Evolutionary conservation across 805 yeast genomes (phyloP).

Genomic region (Yamadazyma akitaensis): DNA sequence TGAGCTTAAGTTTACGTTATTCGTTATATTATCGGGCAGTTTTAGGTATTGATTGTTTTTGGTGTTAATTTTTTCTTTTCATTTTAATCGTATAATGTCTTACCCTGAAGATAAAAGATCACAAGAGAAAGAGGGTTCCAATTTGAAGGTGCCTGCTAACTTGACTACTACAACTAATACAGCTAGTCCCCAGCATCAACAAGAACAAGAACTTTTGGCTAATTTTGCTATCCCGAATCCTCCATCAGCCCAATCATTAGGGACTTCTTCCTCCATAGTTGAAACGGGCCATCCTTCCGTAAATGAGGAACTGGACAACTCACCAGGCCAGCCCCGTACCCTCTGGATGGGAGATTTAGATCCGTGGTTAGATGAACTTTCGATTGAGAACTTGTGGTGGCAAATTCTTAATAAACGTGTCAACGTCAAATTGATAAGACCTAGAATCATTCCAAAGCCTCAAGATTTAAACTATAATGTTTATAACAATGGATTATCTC

Average conservation of each 20-base stretch:
- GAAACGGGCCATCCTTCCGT: not conserved
- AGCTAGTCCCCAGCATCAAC: slow-evolving; percentile 42
- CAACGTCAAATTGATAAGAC: slow-evolving; percentile 63
- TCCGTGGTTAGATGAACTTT: slow-evolving; percentile 71
- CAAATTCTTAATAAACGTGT: slow-evolving; percentile 52
- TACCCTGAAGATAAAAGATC: not conserved
- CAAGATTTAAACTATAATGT: slow-evolving; percentile 8
- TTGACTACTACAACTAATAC: slow-evolving; percentile 16
- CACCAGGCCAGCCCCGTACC: slow-evolving; percentile 51
- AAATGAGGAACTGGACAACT: not conserved
- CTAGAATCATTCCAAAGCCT: slow-evolving; percentile 21
- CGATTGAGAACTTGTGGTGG: slow-evolving; percentile 56
- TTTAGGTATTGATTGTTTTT: not conserved
- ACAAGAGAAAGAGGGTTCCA: not conserved
- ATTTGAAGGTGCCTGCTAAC: slow-evolving; percentile 6
- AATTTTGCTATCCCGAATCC: slow-evolving; percentile 40
- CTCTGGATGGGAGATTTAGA: slow-evolving; percentile 89
- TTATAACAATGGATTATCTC: slow-evolving; percentile 19
- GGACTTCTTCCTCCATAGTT: not conserved
- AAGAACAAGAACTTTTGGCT: slow-evolving; percentile 41
- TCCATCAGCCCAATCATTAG: slow-evolving; percentile 20
- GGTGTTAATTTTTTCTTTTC: not conserved
- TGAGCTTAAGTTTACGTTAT: not conserved
- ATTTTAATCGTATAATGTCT: not conserved
- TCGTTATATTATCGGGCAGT: not conserved